Base-by-base conservation (phyloP, 2,329 filamentous ascomycete species). In the Madurella mycetomatis region DNA sequence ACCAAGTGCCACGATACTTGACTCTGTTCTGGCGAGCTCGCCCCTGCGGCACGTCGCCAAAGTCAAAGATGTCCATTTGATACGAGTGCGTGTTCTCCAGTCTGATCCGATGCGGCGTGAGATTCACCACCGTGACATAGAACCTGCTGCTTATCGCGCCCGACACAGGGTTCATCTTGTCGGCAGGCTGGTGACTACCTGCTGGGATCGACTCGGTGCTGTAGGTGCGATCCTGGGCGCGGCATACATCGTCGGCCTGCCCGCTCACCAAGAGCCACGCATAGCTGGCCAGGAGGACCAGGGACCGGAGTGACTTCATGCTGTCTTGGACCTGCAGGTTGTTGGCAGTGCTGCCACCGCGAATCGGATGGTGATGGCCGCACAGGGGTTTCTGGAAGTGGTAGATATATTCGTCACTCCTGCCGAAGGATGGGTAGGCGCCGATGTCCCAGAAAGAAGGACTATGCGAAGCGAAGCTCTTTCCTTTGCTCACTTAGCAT, bases 41-140 rank as follows among this genome's bases (percentile, higher is more conserved):
- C 16, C 69, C 68, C 4, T 67, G 66, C 0, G 69, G 69, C 15
- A 71, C 57, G 44, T 70, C 64, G 17, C 64, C 67, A 59, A 65
- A 70, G 54, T 69, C 60, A 34, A 67, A 70, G 1, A 51, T 55
- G 43, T 65, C 62, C 60, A 71, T 64, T 49, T 70, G 67, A 48
- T 69, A 67, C 13, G 62, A 65, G 15, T 68, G 62, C 3, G 67
- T 66, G 42, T 56, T 49, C 17, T 60, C 57, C 41, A 67, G 57
- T 12, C 55, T 53, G 55, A 70, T 64, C 15, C 61, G 58, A 40
- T 70, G 64, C 1, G 69, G 69, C 4, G 68, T 70, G 30, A 70
- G 60, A 41, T 70, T 70, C 31, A 70, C 67, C 15, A 70, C 66
- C 1, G 68, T 67, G 47, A 70, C 53, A 54, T 67, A 70, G 37